A percentile compares a stretch with the other conserved stretches of the same genome.
These are phyloP conservation scores for Clonostachys solani DNA, from an alignment of 2,329 filamentous ascomycete genomes.

Conservation along the genomic window DNA sequence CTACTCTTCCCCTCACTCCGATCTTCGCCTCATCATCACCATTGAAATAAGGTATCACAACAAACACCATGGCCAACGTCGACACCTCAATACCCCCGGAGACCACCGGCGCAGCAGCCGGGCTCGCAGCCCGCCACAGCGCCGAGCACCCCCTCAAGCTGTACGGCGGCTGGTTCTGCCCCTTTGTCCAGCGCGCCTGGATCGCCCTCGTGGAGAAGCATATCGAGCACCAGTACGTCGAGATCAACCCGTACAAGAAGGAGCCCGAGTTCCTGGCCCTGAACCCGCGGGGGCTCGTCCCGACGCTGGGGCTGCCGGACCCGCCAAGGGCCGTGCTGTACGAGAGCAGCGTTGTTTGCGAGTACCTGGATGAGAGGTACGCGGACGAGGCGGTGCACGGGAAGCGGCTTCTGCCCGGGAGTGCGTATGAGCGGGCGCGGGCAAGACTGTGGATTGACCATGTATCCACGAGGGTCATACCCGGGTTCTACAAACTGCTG, in stretches of 20 bases:
- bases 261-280: conserved; percentile 61
- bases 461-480: conserved; percentile 61
- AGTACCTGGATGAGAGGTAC: conserved; percentile 73
- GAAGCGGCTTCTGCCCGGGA: conserved; percentile 50
- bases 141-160: conserved; percentile 54
- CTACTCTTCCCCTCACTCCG: too few species aligned
- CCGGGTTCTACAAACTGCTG: conserved; percentile 61
- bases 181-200: conserved; percentile 68
- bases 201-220: conserved; percentile 69
- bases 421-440: conserved; percentile 60
- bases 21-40: not conserved
- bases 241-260: conserved; percentile 78
- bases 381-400: conserved; percentile 34
- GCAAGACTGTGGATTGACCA: conserved; percentile 74
- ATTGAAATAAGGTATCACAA: not conserved
- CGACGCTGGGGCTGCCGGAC: conserved; percentile 55
- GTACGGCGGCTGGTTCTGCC: conserved; percentile 74
- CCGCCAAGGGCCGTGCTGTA: conserved; percentile 55
- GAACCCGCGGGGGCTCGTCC: conserved; percentile 73
- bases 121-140: conserved; percentile 38
- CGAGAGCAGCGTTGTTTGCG: conserved; percentile 68
- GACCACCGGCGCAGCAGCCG: conserved; percentile 43
- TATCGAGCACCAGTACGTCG: conserved; percentile 70
- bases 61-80: conserved; percentile 31
- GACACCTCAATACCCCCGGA: conserved; percentile 42